A percentile compares a stretch with the other conserved stretches of the same genome.
These are phyloP conservation scores for Strigomonas oncopelti DNA, from an alignment of 208 protist species.

Conservation along the genomic window DNA sequence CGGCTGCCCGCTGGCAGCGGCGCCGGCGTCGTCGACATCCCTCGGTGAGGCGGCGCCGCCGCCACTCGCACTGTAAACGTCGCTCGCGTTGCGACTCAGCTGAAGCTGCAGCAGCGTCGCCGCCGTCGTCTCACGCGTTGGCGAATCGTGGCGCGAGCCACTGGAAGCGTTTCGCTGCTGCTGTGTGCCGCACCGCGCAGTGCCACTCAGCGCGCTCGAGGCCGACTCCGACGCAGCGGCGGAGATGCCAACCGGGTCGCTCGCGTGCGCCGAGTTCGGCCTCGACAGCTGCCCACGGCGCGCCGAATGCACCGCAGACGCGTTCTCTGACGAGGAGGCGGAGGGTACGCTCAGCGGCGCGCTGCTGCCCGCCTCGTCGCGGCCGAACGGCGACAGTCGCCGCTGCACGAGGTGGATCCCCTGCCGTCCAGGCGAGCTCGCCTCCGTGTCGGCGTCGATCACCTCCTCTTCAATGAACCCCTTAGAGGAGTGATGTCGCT, in stretches of 20 bases:
- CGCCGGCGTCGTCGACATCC: too few species aligned
- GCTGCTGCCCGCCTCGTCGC: too few species aligned
- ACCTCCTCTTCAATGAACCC: not conserved
- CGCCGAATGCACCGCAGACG: too few species aligned
- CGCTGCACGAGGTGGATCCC: not conserved
- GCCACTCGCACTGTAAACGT: not conserved
- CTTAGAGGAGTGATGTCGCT: not conserved
- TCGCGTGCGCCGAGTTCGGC: too few species aligned
- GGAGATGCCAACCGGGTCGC: not conserved
- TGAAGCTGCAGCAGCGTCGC: not conserved
- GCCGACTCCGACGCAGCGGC: not conserved
- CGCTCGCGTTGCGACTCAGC: not conserved
- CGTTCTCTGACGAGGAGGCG: too few species aligned
- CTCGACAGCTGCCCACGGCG: too few species aligned
- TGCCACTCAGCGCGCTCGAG: not conserved
- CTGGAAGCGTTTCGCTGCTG: not conserved
- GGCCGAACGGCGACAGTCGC: not conserved
- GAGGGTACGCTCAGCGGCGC: too few species aligned
- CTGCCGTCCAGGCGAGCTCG: not conserved
- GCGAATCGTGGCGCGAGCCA: not conserved
- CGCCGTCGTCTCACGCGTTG: not conserved
- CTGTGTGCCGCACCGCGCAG: too few species aligned
- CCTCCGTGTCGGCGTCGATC: not conserved
- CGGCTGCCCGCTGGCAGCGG: too few species aligned
- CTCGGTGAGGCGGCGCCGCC: too few species aligned